Evolutionary conservation across 2,329 filamentous ascomycete genomes (phyloP).

Genomic region (Hypomyces rosellus): DNA sequence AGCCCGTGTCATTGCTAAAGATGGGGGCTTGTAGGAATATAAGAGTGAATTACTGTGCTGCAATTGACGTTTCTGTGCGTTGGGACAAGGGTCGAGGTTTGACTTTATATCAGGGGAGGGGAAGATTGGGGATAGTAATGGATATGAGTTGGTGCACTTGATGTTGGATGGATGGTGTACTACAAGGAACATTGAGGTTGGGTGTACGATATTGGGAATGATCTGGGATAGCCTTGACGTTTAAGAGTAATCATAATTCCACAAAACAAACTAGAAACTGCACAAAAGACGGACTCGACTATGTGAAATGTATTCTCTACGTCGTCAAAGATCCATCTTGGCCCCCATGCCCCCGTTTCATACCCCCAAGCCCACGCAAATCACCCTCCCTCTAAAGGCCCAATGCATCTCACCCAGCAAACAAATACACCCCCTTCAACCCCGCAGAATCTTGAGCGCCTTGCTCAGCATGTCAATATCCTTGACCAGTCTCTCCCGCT

Average conservation of each 20-base stretch:
- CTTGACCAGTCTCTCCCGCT: conserved; percentile 34
- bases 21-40: too few species aligned
- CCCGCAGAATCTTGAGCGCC: conserved; percentile 23
- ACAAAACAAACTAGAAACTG: background rate
- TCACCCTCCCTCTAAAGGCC: too few species aligned
- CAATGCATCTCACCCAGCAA: background rate
- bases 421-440: background rate
- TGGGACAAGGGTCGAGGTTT: too few species aligned
- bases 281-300: background rate
- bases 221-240: background rate
- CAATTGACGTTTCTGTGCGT: too few species aligned
- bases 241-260: background rate
- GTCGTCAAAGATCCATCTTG: background rate
- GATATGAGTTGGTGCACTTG: background rate
- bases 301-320: background rate
- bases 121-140: background rate
- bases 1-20: conserved; percentile 2
- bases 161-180: too few species aligned
- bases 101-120: background rate
- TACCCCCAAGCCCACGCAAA: background rate
- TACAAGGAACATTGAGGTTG: background rate
- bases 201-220: background rate
- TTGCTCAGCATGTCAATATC: conserved; percentile 41
- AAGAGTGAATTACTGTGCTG: too few species aligned
- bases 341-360: background rate